Percentiles rank a stretch among this genome's conserved stretches.
These are phyloP conservation scores for Coix lacrymajobi DNA, from an alignment of 176 grass and related monocot species.

Conservation along the genomic window DNA sequence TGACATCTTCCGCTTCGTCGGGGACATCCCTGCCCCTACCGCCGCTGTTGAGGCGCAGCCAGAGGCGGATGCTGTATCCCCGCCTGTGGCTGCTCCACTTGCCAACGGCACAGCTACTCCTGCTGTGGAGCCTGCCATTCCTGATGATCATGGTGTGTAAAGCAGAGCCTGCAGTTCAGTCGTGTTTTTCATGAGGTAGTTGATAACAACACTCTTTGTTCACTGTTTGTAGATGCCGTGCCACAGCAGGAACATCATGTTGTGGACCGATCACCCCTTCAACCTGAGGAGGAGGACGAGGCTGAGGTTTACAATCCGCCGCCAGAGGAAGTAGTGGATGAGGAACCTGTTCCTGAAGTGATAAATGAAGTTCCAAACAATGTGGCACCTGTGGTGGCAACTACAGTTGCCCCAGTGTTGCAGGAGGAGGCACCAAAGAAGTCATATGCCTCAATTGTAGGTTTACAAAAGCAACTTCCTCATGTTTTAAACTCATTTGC, in stretches of 20 bases:
- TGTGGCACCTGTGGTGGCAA: neutral
- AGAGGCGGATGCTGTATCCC: neutral
- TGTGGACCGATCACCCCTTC: neutral
- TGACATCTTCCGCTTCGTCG: constrained; percentile 62
- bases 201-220: neutral
- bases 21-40: constrained; percentile 3
- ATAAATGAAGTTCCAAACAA: constrained; percentile 52
- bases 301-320: constrained; percentile 56
- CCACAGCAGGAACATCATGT: constrained; percentile 24
- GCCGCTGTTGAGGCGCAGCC: neutral
- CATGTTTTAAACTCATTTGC: neutral
- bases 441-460: constrained; percentile 92
- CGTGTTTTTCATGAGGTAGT: neutral
- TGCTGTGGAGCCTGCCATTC: neutral
- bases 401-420: neutral
- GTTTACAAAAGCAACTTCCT: constrained; percentile 15
- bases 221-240: constrained; percentile 6
- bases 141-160: constrained; percentile 48
- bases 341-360: constrained; percentile 53
- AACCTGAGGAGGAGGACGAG: constrained; percentile 41
- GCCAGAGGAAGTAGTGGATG: constrained; percentile 38
- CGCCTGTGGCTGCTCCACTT: neutral
- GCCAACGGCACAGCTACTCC: constrained; percentile 33
- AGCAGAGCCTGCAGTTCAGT: neutral
- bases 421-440: constrained; percentile 71